A percentile compares a stretch with the other conserved stretches of the same genome.
phyloP scores from a whole-genome alignment of 2,329 filamentous ascomycete species.

The Diaporthe amygdali region DNA sequence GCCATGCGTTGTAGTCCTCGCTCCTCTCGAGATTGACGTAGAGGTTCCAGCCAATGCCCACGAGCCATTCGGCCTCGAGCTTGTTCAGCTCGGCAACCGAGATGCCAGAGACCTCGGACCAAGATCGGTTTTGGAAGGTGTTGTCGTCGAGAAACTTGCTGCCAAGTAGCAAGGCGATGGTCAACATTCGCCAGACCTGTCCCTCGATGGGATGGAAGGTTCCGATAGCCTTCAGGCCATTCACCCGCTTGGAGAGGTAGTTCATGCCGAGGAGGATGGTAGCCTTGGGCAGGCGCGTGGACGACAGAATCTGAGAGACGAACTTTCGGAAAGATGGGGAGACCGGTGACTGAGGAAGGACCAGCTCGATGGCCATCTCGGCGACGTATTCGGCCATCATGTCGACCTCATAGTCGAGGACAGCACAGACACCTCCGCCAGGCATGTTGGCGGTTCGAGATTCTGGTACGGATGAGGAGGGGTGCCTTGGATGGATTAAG shows the following conservation, averaged over 20 bases:
- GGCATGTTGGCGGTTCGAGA: slow-evolving; percentile 56
- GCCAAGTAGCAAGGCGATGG: slow-evolving; percentile 81
- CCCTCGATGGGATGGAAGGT: slow-evolving; percentile 66
- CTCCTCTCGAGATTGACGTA: slow-evolving; percentile 84
- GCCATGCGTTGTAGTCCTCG: slow-evolving; percentile 71
- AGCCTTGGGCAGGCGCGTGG: slow-evolving; percentile 86
- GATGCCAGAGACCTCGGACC: slow-evolving; percentile 94
- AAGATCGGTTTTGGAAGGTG: slow-evolving; percentile 96
- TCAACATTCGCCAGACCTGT: slow-evolving; percentile 86
- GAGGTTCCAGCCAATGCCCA: slow-evolving; percentile 81
- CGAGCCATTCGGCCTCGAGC: slow-evolving; percentile 87
- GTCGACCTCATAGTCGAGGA: slow-evolving; percentile 96
- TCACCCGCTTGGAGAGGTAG: slow-evolving; percentile 84
- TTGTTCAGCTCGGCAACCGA: slow-evolving; percentile 82
- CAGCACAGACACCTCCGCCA: slow-evolving; percentile 83
- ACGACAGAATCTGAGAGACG: slow-evolving; percentile 87
- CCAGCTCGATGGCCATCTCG: slow-evolving; percentile 75
- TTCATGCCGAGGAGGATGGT: slow-evolving; percentile 91
- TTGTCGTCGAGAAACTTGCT: slow-evolving; percentile 98
- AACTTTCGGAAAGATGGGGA: slow-evolving; percentile 87
- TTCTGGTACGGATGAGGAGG: slow-evolving; percentile 25
- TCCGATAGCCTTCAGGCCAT: slow-evolving; percentile 66
- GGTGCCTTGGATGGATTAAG: slow-evolving; percentile 28
- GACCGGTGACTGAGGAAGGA: slow-evolving; percentile 57
- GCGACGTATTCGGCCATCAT: slow-evolving; percentile 95